phyloP scores from a whole-genome alignment of 768 basidiomycete species.

The Polyporus arcularius region DNA sequence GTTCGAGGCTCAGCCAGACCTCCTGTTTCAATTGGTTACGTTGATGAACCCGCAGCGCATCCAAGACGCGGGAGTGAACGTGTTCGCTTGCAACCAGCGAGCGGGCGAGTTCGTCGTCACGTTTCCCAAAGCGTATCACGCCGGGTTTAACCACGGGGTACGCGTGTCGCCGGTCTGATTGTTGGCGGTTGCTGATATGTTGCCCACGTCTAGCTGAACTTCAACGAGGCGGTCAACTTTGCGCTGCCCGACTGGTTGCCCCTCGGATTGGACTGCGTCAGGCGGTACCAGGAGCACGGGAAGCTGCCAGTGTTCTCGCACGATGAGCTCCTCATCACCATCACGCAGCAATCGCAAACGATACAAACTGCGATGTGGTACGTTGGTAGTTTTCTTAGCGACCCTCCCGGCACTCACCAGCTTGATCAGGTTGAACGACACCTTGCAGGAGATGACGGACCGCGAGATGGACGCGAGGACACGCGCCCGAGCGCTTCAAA shows the following conservation, averaged over 20 bases:
- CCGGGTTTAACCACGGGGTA: constrained; percentile 98
- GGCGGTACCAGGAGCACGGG: constrained; percentile 85
- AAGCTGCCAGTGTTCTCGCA: constrained; percentile 98
- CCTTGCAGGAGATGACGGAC: constrained; percentile 85
- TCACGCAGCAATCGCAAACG: constrained; percentile 90
- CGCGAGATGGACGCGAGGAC: constrained; percentile 75
- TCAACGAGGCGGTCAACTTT: constrained; percentile 99
- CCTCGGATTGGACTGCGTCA: constrained; percentile 83
- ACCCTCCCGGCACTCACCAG: constrained; percentile 19
- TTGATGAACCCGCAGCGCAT: constrained; percentile 94
- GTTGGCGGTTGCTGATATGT: constrained; percentile 13
- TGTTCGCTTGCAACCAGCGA: constrained; percentile 93
- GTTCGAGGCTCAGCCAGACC: constrained; percentile 95
- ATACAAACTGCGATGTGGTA: constrained; percentile 95
- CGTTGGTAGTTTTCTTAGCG: constrained; percentile 11
- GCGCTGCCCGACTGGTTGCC: constrained; percentile 95
- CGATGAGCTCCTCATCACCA: constrained; percentile 95
- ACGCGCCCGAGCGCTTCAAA: constrained; percentile 56
- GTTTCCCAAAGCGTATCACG: constrained; percentile 96
- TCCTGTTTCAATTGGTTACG: constrained; percentile 96
- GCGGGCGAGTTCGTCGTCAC: constrained; percentile 98
- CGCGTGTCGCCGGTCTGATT: constrained; percentile 33
- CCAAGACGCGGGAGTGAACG: constrained; percentile 84
- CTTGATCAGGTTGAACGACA: constrained; percentile 73
- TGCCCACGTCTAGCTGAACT: constrained; percentile 69